Evolutionary conservation across 2,329 filamentous ascomycete genomes (phyloP).

Genomic region (Fusarium sarcochroum): DNA sequence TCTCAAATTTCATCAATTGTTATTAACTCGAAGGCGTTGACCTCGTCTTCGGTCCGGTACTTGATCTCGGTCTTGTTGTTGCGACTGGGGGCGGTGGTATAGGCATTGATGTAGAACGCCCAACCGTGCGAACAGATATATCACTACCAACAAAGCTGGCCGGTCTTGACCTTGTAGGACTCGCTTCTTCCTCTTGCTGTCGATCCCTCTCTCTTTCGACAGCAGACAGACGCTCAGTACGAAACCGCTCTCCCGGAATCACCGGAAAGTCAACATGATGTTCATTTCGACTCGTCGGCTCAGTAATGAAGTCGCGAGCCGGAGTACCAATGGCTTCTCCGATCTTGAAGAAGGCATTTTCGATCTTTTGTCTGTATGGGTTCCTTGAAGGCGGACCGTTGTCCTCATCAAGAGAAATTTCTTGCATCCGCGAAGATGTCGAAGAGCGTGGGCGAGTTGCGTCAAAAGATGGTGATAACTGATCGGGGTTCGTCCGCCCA

Average conservation of each 20-base stretch:
- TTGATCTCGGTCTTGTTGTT: background rate
- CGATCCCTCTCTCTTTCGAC: constrained; percentile 6
- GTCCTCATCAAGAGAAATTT: rapidly evolving
- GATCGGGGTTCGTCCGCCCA: background rate
- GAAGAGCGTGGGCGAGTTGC: background rate
- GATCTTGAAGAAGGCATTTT: constrained; percentile 58
- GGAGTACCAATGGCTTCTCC: constrained; percentile 64
- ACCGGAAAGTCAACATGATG: constrained; percentile 15
- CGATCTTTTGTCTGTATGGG: constrained; percentile 57
- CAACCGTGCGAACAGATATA: background rate
- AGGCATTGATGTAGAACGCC: constrained; percentile 13
- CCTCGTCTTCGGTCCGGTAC: background rate
- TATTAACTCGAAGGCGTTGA: background rate
- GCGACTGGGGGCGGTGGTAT: background rate
- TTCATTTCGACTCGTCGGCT: background rate
- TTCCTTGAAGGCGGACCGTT: constrained; percentile 40
- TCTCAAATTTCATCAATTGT: no score
- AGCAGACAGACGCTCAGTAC: background rate
- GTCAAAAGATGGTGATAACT: background rate
- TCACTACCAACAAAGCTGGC: constrained; percentile 14
- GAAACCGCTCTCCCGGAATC: constrained; percentile 19
- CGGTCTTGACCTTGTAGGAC: background rate
- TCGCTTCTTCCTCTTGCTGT: constrained; percentile 5
- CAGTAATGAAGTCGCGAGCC: constrained; percentile 55
- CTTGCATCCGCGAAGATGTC: background rate